These are phyloP conservation scores for Fusarium annulatum DNA, from an alignment of 2,329 filamentous ascomycete species.

Conservation along the genomic window DNA sequence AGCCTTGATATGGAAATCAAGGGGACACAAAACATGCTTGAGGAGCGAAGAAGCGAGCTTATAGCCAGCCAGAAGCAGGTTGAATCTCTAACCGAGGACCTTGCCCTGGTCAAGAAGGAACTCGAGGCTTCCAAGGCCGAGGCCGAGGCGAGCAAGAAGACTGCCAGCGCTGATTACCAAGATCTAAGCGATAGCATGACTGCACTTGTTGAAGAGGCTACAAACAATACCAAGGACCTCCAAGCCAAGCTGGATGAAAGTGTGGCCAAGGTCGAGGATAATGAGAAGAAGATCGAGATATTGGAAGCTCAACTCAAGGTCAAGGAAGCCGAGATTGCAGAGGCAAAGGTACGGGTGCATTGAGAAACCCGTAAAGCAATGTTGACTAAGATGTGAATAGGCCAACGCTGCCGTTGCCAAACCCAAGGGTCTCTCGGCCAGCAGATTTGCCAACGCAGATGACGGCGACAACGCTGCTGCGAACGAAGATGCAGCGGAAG, in stretches of 20 bases:
- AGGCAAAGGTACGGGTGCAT: constrained; percentile 63
- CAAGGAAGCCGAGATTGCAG: constrained; percentile 72
- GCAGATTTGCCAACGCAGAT: constrained; percentile 61
- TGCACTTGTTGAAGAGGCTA: constrained; percentile 68
- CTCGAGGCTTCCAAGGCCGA: constrained; percentile 64
- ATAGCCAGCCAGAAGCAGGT: constrained; percentile 51
- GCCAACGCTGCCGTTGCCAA: constrained; percentile 57
- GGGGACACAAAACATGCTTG: constrained; percentile 52
- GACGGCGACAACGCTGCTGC: constrained; percentile 51
- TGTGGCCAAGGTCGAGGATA: constrained; percentile 58
- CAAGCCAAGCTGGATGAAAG: constrained; percentile 62
- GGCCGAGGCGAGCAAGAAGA: constrained; percentile 64
- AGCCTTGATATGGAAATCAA: constrained; percentile 48
- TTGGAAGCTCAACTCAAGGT: constrained; percentile 68
- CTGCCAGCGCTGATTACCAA: constrained; percentile 68
- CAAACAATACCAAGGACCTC: constrained; percentile 63
- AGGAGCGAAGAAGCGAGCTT: constrained; percentile 50
- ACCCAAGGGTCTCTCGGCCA: constrained; percentile 64
- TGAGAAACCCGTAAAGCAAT: not conserved
- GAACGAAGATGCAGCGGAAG: constrained; percentile 59
- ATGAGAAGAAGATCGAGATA: constrained; percentile 60
- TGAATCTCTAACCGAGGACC: constrained; percentile 52
- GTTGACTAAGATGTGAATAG: constrained; percentile 45
- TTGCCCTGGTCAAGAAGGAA: constrained; percentile 63
- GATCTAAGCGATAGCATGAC: constrained; percentile 73